Percentiles rank a stretch among this genome's conserved stretches.
Evolutionary conservation across 495 filamentous ascomycete species (phyloP).

Genomic region (Podospora bellae-mahoneyi): DNA sequence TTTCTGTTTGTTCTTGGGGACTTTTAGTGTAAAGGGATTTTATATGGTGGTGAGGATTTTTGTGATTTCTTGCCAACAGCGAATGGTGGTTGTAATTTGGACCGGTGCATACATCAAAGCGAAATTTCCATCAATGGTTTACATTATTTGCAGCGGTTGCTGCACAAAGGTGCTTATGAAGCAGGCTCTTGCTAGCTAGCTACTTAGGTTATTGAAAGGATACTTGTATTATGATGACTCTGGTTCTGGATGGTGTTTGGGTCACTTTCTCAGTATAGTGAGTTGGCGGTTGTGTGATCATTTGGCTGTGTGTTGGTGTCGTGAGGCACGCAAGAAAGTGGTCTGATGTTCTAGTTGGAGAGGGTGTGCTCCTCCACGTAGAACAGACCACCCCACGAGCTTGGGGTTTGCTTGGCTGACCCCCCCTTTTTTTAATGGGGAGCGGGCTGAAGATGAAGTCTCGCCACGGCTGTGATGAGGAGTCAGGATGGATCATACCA

Average conservation of each 20-base stretch:
- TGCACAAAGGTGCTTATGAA: neutral
- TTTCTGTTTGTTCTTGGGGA: slow-evolving; percentile 3
- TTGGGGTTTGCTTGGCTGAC: neutral
- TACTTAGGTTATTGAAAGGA: neutral
- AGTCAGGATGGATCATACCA: neutral
- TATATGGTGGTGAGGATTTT: neutral
- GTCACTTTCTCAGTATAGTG: too few relatives aligned
- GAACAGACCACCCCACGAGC: neutral
- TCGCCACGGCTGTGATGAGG: neutral
- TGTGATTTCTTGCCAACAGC: neutral
- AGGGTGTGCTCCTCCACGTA: neutral
- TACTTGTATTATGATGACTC: neutral
- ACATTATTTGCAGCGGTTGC: neutral
- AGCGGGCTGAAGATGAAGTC: neutral
- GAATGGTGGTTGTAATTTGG: neutral
- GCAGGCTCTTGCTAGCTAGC: neutral
- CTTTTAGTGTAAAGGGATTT: neutral
- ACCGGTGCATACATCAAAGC: neutral
- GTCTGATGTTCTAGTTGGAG: neutral
- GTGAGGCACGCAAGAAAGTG: neutral
- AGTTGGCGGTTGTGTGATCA: neutral
- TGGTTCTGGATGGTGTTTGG: neutral
- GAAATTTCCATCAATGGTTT: neutral
- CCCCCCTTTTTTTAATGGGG: neutral
- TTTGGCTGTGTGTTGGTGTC: neutral